Evolutionary conservation across 306 rosid species (phyloP).

Genomic region (Canavalia gladiata): DNA sequence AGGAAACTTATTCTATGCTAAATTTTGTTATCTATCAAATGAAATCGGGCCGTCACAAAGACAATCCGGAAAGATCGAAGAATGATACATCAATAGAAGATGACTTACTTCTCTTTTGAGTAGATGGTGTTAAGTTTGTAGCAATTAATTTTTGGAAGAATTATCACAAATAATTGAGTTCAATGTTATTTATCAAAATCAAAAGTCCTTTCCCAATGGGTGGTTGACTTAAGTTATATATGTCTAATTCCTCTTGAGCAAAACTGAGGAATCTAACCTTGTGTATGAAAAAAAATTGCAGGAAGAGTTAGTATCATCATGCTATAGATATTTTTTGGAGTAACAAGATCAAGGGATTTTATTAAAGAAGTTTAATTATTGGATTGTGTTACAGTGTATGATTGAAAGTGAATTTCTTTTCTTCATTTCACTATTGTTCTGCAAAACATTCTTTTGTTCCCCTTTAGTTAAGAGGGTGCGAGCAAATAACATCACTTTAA

Average conservation of each 20-base stretch:
- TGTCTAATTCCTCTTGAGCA: neutral
- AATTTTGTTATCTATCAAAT: slow-evolving; percentile 65
- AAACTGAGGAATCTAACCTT: too few relatives aligned
- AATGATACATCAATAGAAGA: slow-evolving; percentile 46
- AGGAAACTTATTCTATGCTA: slow-evolving; percentile 68
- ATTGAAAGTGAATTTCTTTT: slow-evolving; percentile 1
- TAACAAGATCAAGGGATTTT: neutral
- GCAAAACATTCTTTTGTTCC: neutral
- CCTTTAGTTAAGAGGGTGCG: slow-evolving; percentile 6
- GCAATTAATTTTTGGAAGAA: slow-evolving; percentile 38
- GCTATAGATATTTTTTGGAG: neutral
- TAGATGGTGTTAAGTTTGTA: slow-evolving; percentile 30
- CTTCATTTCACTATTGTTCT: neutral
- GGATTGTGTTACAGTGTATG: neutral
- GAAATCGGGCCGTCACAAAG: slow-evolving; percentile 54
- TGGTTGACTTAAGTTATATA: neutral
- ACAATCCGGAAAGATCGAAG: slow-evolving; percentile 50
- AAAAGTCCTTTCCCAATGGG: neutral
- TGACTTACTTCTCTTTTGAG: slow-evolving; percentile 45
- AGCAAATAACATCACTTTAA: neutral
- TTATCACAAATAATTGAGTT: slow-evolving; percentile 30
- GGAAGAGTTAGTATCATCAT: too few relatives aligned
- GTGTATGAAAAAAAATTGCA: too few relatives aligned
- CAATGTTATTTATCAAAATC: slow-evolving; percentile 22
- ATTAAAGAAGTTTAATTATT: neutral